Evolutionary conservation across 208 protist species (phyloP).

Genomic region (Acanthamoeba sp.): DNA sequence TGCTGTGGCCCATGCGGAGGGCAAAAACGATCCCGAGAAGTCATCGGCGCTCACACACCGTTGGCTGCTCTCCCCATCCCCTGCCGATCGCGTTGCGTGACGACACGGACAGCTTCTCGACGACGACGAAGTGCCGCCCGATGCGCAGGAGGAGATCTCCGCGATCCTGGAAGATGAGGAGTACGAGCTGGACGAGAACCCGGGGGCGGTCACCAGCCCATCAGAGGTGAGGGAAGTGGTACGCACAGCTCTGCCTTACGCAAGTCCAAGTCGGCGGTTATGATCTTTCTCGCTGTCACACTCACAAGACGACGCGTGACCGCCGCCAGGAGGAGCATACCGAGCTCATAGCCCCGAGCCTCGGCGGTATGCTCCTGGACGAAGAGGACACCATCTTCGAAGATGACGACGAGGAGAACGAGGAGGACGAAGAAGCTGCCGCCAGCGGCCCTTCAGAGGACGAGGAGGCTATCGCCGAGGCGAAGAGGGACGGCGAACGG

Average conservation of each 20-base stretch:
- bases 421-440: background rate
- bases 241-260: background rate
- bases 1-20: too few species aligned
- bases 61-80: too few species aligned
- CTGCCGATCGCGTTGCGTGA: too few species aligned
- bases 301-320: too few species aligned
- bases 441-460: background rate
- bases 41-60: too few species aligned
- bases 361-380: background rate
- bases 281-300: too few species aligned
- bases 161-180: background rate
- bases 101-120: background rate
- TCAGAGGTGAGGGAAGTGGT: too few species aligned
- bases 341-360: too few species aligned
- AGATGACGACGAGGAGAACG: background rate
- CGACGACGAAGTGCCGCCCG: background rate
- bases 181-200: background rate
- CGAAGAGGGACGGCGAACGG: background rate
- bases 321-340: too few species aligned
- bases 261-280: too few species aligned
- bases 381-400: background rate
- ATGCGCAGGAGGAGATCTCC: background rate
- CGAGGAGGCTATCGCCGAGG: background rate
- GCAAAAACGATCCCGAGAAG: too few species aligned
- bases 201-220: too few species aligned